Evolutionary conservation across 1,139 yeast species (phyloP), one percentile per base, ranked within the genome.

Genomic region (Debaryomyces coudertii): DNA sequence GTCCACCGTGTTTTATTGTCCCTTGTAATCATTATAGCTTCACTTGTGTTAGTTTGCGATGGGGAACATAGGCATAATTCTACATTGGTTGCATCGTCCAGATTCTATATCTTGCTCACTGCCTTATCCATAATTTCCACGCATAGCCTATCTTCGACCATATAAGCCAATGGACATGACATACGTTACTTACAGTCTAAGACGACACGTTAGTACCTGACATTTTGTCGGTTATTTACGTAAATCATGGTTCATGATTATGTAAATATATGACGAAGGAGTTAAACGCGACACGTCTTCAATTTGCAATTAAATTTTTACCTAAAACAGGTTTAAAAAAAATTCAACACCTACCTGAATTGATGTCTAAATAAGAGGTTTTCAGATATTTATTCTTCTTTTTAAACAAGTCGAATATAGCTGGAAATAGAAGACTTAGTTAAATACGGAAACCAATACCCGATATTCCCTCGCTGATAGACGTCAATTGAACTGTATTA

Each of bases 241-340:
- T 38, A 38, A 33, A 33, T 11, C 15, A 33, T 18, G 14, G 11
- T n/a, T 33, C 16, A 18, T n/a, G 36, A 33, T 33, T 33, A 33
- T 33, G 36, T 33, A 33, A 38, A 25, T 27, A 28, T 16, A 28
- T 12, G 41, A 38, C 41, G 24, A 38, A 41, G 44, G 44, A 41
- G 44, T 34, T 12, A 18, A 38, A 41, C 44, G 44, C 44, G 44
- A 41, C 44, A 34, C 44, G 44, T 41, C 44, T 35, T 22, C 25
- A 2, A 15, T 38, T 29, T 28, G 38, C 40, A 24, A 20, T 29
- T 23, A 31, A 40, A 40, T 40, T 30, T 40, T 40, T 30, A 16
- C 43, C 43, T 40, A 40, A 40, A 40, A 40, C 43, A 31, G 37
- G 5, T 27, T 39, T n/a, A 38, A 39, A 27, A 28, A 27, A 38